Conservation (phyloP, 805 yeast genomes). For the Blastobotrys peoriensis region DNA sequence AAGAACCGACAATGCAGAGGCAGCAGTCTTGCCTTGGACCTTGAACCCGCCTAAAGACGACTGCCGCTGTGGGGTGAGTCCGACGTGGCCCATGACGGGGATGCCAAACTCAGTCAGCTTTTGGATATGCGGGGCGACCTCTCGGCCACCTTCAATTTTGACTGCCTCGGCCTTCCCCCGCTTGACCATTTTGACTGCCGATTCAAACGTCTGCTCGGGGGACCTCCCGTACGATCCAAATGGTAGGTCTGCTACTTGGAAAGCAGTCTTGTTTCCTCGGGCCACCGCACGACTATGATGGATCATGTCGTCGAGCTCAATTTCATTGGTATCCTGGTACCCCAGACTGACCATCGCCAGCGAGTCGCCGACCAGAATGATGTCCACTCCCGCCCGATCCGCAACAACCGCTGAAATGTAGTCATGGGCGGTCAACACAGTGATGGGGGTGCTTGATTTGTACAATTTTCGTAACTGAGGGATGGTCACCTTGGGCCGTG, state of each 20-base stretch:
- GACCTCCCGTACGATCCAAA: slow-evolving; percentile 78
- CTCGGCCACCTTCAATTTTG: slow-evolving; percentile 78
- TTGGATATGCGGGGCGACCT: slow-evolving; percentile 47
- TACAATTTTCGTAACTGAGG: slow-evolving; percentile 36
- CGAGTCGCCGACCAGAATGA: slow-evolving; percentile 83
- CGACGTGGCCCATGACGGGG: slow-evolving; percentile 88
- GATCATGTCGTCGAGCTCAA: slow-evolving; percentile 69
- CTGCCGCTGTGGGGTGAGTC: slow-evolving; percentile 84
- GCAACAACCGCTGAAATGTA: slow-evolving; percentile 69
- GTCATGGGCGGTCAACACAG: slow-evolving; percentile 85
- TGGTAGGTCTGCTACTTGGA: slow-evolving; percentile 80
- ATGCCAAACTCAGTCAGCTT: slow-evolving; percentile 64
- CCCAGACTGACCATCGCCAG: slow-evolving; percentile 90
- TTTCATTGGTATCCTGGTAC: slow-evolving; percentile 55
- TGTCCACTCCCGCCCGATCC: slow-evolving; percentile 58
- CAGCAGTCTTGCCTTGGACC: slow-evolving; percentile 64
- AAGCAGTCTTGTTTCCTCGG: slow-evolving; percentile 60
- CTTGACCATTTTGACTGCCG: slow-evolving; percentile 51
- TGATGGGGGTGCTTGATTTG: slow-evolving; percentile 34
- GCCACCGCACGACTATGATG: slow-evolving; percentile 71
- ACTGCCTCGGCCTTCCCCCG: slow-evolving; percentile 58
- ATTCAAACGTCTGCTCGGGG: slow-evolving; percentile 53
- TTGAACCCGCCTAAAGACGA: slow-evolving; percentile 79
- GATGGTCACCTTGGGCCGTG: slow-evolving; percentile 34
- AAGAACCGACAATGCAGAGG: slow-evolving; percentile 49